Evolutionary conservation across 805 yeast genomes (phyloP), one percentile per base, ranked within the genome.

Genomic region (Yamadazyma sp.): DNA sequence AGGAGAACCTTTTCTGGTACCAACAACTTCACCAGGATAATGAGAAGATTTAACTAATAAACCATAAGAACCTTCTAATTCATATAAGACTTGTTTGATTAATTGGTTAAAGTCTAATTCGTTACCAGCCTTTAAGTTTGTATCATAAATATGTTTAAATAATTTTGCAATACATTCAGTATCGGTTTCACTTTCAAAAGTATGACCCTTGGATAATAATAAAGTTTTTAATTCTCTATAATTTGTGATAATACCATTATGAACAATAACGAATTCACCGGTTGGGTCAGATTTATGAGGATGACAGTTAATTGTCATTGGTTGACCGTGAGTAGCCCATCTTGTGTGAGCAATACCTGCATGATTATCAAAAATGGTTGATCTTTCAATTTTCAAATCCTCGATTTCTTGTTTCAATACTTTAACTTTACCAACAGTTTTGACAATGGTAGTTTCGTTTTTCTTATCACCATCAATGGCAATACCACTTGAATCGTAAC

Each of bases 301-400:
- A 61, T 93, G 99, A 59, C 98, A 93, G 71, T 93, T 93, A 43
- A 62, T 51, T 43, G 74, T 78, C 47, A 78, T 79, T 39, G 97
- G 97, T 52, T 81, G 86, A 63, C 99, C 99, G 62, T 93, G 99
- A 24, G 99, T 93, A 33, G 99, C 99, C 99, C 99, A 93, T 72
- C 99, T 85, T 10, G 99, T 93, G 66, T 93, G 99, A 16, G 98
- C 98, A 60, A 93, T 93, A 57, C 96, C 98, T 42, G 81, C 88
- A 58, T 93, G 98, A 59, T 82, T 78, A 50, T 77, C 81, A 56
- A 86, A 88, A 14, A 77, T 71, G 42, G 76, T 79, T 19, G 72
- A 62, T 49, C 82, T 72, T 52, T 83, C 76, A 39, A 80, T 73
- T 30, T 75, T 59, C 15, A 59, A 54, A 33, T 44, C 50, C 21